Evolutionary conservation across 1,284 basidiomycete species (phyloP).

Genomic region (Microbotryomycetes sp.): DNA sequence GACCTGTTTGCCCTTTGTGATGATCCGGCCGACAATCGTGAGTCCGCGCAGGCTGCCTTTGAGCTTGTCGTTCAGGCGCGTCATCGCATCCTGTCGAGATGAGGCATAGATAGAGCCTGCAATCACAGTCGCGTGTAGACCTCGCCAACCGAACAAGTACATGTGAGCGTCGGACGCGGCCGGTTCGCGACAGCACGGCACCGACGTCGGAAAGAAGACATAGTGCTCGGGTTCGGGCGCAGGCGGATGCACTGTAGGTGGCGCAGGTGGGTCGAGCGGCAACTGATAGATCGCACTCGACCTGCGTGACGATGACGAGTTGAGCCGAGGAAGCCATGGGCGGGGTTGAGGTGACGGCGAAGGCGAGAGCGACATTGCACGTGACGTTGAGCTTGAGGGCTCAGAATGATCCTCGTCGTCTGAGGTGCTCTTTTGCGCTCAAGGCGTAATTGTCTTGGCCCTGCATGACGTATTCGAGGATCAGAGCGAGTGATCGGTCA

Average conservation of each 20-base stretch:
- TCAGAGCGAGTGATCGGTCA: not conserved
- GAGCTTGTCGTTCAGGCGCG: not conserved
- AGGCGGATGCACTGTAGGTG: too few relatives aligned
- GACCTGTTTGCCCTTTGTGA: not conserved
- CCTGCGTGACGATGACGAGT: not conserved
- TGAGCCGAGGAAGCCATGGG: not conserved
- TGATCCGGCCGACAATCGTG: not conserved
- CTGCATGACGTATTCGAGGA: not conserved
- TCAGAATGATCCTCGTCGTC: slow-evolving; percentile 25
- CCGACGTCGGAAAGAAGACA: not conserved
- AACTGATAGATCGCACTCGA: too few relatives aligned
- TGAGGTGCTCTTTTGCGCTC: slow-evolving; percentile 13
- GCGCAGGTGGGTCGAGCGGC: too few relatives aligned
- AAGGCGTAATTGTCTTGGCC: slow-evolving; percentile 18
- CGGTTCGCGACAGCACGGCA: not conserved
- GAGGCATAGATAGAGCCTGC: not conserved
- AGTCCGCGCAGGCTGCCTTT: not conserved
- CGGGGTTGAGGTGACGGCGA: not conserved
- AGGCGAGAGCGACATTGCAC: too few relatives aligned
- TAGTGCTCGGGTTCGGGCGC: not conserved
- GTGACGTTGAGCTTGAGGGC: not conserved
- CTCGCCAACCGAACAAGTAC: not conserved
- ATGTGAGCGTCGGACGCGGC: not conserved
- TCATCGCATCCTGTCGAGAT: not conserved
- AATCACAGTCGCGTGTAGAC: not conserved